phyloP scores from a whole-genome alignment of 305 asterid species.

The Nicotiana rustica region DNA sequence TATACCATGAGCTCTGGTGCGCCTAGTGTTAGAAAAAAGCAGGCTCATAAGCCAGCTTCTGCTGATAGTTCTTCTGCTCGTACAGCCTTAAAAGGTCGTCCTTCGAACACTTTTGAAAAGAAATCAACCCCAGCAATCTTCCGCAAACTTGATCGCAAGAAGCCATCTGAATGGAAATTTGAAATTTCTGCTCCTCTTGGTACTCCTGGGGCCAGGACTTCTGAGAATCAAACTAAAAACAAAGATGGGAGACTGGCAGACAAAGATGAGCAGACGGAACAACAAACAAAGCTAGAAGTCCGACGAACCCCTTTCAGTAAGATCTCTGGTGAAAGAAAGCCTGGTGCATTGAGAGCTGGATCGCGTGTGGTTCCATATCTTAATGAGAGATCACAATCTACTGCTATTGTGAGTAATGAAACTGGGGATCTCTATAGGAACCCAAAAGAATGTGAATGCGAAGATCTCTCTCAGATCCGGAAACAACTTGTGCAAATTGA shows the following conservation, averaged over 20 bases:
- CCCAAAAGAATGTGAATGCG: constrained; percentile 54
- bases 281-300: constrained; percentile 51
- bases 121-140: constrained; percentile 65
- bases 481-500: constrained; percentile 92
- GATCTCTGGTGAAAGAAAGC: constrained; percentile 47
- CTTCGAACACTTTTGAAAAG: constrained; percentile 46
- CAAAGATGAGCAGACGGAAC: constrained; percentile 40
- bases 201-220: constrained; percentile 40
- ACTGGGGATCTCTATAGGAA: constrained; percentile 51
- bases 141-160: constrained; percentile 76
- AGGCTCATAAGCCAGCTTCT: constrained; percentile 42
- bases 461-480: constrained; percentile 77
- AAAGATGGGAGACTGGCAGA: constrained; percentile 45
- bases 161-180: constrained; percentile 46
- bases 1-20: constrained; percentile 46
- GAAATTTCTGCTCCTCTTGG: constrained; percentile 48
- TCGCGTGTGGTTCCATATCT: constrained; percentile 67
- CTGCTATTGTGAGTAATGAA: constrained; percentile 58
- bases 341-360: constrained; percentile 46
- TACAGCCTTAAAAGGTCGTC: constrained; percentile 57
- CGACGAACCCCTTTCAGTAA: constrained; percentile 66
- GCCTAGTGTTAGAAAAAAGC: constrained; percentile 48
- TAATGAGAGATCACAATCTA: constrained; percentile 53
- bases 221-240: constrained; percentile 40
- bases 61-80: constrained; percentile 57